phyloP scores from a whole-genome alignment of 208 protist genomes.

The Wallacemonas rigidus region DNA sequence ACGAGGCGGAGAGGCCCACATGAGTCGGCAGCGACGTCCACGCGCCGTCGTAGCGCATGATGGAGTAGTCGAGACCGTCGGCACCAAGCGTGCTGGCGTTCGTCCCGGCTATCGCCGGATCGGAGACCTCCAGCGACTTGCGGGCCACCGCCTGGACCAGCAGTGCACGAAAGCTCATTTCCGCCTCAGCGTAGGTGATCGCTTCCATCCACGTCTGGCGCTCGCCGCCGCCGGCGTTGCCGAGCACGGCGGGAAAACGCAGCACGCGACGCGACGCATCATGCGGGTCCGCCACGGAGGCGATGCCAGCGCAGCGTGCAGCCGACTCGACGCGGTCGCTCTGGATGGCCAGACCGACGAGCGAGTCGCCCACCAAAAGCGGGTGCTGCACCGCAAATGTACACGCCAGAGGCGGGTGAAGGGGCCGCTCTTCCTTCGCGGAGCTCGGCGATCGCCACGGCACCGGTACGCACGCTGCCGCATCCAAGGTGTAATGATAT shows the following conservation, averaged over 20 bases:
- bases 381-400: constrained; percentile 54
- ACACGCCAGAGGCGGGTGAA: constrained; percentile 31
- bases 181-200: constrained; percentile 7
- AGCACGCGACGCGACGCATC: constrained; percentile 1
- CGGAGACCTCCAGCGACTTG: constrained; percentile 7
- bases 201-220: not conserved
- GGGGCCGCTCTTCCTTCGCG: not conserved
- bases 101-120: not conserved
- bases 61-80: constrained; percentile 2
- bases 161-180: constrained; percentile 19
- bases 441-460: not conserved
- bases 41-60: constrained; percentile 5
- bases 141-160: constrained; percentile 53
- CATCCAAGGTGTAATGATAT: constrained; percentile 25
- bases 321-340: constrained; percentile 37
- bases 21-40: constrained; percentile 72
- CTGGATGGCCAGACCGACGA: constrained; percentile 46
- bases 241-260: not conserved
- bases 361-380: constrained; percentile 46
- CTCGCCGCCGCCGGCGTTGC: not conserved
- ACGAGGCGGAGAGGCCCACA: constrained; percentile 48
- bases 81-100: constrained; percentile 24
- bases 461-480: constrained; percentile 22
- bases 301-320: constrained; percentile 18
- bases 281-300: not conserved